Percentiles rank a stretch among this genome's conserved stretches.
Conservation (phyloP, 495 filamentous ascomycete species). For the Lepidopterella palustris region DNA sequence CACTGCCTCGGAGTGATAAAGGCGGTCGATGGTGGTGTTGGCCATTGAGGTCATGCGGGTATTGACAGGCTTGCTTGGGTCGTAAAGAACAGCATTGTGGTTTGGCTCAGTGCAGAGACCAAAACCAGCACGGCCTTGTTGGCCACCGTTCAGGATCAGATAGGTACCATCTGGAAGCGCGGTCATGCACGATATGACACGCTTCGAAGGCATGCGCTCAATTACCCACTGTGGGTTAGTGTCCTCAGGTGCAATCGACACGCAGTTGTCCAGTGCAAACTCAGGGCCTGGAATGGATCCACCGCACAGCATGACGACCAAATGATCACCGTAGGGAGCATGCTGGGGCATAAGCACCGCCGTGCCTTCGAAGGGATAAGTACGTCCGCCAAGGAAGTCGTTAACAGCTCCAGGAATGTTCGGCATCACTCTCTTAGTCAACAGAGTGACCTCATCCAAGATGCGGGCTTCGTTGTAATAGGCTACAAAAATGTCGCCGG, state of each 20-base stretch:
- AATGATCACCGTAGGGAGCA: slow-evolving; percentile 49
- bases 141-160: slow-evolving; percentile 54
- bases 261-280: slow-evolving; percentile 59
- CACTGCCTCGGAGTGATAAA: slow-evolving; percentile 62
- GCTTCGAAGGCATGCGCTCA: slow-evolving; percentile 60
- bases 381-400: slow-evolving; percentile 51
- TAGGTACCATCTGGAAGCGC: slow-evolving; percentile 62
- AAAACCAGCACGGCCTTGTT: slow-evolving; percentile 58
- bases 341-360: slow-evolving; percentile 53
- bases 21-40: slow-evolving; percentile 56
- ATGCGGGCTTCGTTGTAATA: slow-evolving; percentile 64
- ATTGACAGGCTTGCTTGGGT: slow-evolving; percentile 50
- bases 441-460: slow-evolving; percentile 51
- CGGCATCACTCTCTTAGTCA: slow-evolving; percentile 48
- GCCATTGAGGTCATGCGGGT: slow-evolving; percentile 55
- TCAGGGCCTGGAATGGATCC: slow-evolving; percentile 46
- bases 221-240: slow-evolving; percentile 50
- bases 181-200: slow-evolving; percentile 58
- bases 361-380: slow-evolving; percentile 57
- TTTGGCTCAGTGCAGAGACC: slow-evolving; percentile 52
- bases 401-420: slow-evolving; percentile 56
- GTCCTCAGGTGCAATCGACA: slow-evolving; percentile 53
- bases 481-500: slow-evolving; percentile 55
- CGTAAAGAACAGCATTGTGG: slow-evolving; percentile 57
- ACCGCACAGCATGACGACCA: slow-evolving; percentile 54